Conservation (phyloP, 1,139 yeast species). For the Yamadazyma taylorii region DNA sequence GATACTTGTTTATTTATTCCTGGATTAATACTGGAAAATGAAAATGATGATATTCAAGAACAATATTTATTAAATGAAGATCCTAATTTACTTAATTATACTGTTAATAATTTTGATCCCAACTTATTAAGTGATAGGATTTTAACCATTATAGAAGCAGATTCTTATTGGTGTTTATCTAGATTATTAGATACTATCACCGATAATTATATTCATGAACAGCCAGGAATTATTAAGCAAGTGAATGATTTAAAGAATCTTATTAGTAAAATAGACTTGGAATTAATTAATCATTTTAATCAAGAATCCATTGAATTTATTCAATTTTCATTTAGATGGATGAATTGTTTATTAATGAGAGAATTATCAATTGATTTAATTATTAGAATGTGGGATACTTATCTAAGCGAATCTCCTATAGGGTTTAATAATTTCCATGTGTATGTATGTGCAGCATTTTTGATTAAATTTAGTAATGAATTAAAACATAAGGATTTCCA, state of each 20-base stretch:
- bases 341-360: constrained; percentile 96
- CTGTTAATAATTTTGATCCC: constrained; percentile 59
- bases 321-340: constrained; percentile 97
- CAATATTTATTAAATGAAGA: constrained; percentile 25
- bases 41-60: constrained; percentile 21
- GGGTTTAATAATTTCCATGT: constrained; percentile 94
- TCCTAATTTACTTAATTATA: constrained; percentile 23
- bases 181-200: constrained; percentile 90
- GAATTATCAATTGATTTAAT: constrained; percentile 78
- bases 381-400: constrained; percentile 98
- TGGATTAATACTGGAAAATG: constrained; percentile 29
- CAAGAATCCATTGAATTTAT: constrained; percentile 84
- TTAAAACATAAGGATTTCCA: constrained; percentile 90
- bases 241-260: constrained; percentile 77
- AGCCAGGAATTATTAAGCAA: constrained; percentile 94
- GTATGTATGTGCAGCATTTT: constrained; percentile 97
- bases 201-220: constrained; percentile 95
- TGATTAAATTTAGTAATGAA: constrained; percentile 80
- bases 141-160: constrained; percentile 69
- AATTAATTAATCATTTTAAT: constrained; percentile 71
- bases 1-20: constrained; percentile 34
- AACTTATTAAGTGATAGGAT: constrained; percentile 52
- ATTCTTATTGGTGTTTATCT: constrained; percentile 94
- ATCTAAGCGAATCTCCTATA: constrained; percentile 80
- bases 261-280: constrained; percentile 76